phyloP scores from a whole-genome alignment of 2,329 filamentous ascomycete genomes.

The Xylogone sp. region DNA sequence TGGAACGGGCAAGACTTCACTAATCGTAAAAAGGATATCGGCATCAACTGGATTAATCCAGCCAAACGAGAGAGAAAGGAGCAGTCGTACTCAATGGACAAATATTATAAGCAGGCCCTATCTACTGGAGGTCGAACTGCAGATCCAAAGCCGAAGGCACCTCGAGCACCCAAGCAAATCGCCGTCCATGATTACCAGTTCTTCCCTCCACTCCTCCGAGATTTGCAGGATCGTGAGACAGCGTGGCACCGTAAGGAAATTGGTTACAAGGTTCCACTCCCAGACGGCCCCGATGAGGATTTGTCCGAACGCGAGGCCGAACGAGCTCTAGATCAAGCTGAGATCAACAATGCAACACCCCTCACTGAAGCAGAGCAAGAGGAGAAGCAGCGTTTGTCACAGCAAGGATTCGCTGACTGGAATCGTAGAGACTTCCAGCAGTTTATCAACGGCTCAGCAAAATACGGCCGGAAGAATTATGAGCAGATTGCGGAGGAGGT shows the following conservation, averaged over 20 bases:
- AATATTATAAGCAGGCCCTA: slow-evolving; percentile 92
- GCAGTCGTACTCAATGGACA: slow-evolving; percentile 96
- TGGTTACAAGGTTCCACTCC: slow-evolving; percentile 86
- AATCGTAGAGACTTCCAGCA: slow-evolving; percentile 98
- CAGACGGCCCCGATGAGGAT: slow-evolving; percentile 84
- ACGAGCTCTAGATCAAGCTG: slow-evolving; percentile 79
- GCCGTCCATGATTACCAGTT: slow-evolving; percentile 96
- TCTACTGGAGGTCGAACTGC: slow-evolving; percentile 73
- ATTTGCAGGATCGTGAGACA: slow-evolving; percentile 94
- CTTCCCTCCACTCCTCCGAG: slow-evolving; percentile 77
- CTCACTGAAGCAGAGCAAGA: slow-evolving; percentile 86
- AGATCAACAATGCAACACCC: slow-evolving; percentile 87
- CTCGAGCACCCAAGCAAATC: slow-evolving; percentile 91
- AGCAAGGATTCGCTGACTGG: slow-evolving; percentile 89
- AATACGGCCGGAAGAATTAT: slow-evolving; percentile 84
- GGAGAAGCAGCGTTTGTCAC: slow-evolving; percentile 77
- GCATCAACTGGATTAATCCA: slow-evolving; percentile 95
- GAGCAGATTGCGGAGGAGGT: slow-evolving; percentile 83
- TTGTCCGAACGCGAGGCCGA: slow-evolving; percentile 83
- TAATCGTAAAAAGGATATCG: slow-evolving; percentile 86
- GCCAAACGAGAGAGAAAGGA: slow-evolving; percentile 98
- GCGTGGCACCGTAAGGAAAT: slow-evolving; percentile 96
- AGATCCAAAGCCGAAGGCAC: slow-evolving; percentile 89
- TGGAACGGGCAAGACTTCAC: slow-evolving; percentile 99
- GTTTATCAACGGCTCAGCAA: slow-evolving; percentile 92